Evolutionary conservation across 805 yeast species (phyloP), one percentile per base, ranked within the genome.

Genomic region (Starmera pachycereana): DNA sequence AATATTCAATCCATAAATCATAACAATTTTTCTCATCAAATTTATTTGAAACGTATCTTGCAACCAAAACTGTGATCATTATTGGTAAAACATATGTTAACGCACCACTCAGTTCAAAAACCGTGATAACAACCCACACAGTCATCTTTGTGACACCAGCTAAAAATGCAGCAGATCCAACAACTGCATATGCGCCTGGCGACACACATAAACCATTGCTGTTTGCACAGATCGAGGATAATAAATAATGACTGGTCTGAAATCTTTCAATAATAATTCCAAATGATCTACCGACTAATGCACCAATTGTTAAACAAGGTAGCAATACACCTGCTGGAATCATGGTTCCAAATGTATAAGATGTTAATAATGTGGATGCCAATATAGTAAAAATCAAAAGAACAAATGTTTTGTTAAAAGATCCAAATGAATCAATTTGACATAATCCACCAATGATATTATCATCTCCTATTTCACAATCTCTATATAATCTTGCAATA

Each of bases 31-130:
- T 68, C 38, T 67, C 69, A 16, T 71, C 63, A 34, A 81, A 58
- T 39, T 74, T 65, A 52, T 86, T 92, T 46, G 76, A 80, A n/a
- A 78, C 69, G 60, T 83, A 72, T 50, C 83, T 78, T 37, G 89
- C 75, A 8, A 78, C 68, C 66, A 87, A 72, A 3, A 85, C 95
- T 1, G 89, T 81, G 12, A 78, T 63, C 96, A 86, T 86, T 28
- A 86, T 81, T 0, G 96, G 96, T 35, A 86, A 63, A 2, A 85
- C 87, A 52, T 86, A 86, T 0, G 83, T 73, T 37, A 87, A 68
- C 0, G 95, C 96, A 22, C 95, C 96, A 0, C 95, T 84, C 32
- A 86, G 62, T 57, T 86, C 96, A 57, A 84, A 82, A 46, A 85
- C 67, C 22, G 87, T 75, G 7, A 86, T 89, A 13, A 85, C 95